Evolutionary conservation across 2,329 filamentous ascomycete species (phyloP).

Genomic region (Colletotrichum agaves): DNA sequence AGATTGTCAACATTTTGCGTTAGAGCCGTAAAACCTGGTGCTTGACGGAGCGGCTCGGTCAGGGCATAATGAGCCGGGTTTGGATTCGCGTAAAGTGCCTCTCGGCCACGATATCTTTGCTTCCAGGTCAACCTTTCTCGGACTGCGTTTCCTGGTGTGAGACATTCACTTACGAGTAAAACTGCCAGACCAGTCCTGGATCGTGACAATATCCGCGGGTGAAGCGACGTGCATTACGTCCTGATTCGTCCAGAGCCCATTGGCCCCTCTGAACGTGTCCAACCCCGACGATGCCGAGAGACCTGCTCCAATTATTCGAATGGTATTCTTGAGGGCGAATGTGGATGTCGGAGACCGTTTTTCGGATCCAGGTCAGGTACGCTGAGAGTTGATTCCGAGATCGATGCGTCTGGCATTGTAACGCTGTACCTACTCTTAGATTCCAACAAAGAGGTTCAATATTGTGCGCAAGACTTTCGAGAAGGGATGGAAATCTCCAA

Average conservation of each 20-base stretch:
- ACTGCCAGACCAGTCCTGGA: constrained; percentile 57
- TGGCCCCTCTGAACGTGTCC: constrained; percentile 72
- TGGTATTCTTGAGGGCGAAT: constrained; percentile 40
- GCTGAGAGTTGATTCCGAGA: too few species aligned
- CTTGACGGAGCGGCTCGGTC: constrained; percentile 66
- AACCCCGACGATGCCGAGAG: constrained; percentile 43
- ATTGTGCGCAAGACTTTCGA: too few species aligned
- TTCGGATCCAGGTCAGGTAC: constrained; percentile 22
- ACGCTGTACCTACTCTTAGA: too few species aligned
- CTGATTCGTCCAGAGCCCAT: constrained; percentile 72
- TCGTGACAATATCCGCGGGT: constrained; percentile 68
- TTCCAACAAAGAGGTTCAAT: too few species aligned
- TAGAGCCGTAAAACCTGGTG: constrained; percentile 66
- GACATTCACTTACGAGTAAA: too few species aligned
- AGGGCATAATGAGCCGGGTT: constrained; percentile 74
- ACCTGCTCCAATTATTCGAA: constrained; percentile 47
- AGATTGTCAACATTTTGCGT: constrained; percentile 75
- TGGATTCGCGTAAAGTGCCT: constrained; percentile 70
- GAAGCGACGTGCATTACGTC: constrained; percentile 70
- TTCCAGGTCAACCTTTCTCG: too few species aligned
- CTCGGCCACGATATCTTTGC: constrained; percentile 71
- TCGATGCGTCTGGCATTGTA: too few species aligned
- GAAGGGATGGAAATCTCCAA: too few species aligned
- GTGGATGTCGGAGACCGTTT: constrained; percentile 41
- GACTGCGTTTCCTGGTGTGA: too few species aligned